Conservation (phyloP, 768 basidiomycete genomes). For the Suillus tomentosus region DNA sequence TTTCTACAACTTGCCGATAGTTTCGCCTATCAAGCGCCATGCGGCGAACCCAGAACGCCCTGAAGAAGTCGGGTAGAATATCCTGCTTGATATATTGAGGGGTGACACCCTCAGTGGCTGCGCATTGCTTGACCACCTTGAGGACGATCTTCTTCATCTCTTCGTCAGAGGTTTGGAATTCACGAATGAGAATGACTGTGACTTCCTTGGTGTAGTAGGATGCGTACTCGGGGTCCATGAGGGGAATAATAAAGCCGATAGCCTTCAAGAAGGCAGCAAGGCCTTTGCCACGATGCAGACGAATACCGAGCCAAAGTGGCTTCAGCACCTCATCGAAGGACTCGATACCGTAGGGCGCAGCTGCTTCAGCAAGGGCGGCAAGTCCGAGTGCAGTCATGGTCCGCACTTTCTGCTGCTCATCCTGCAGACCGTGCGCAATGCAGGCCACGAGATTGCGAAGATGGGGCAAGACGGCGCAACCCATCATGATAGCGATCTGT, state of each 20-base stretch:
- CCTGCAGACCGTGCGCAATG: conserved; percentile 80
- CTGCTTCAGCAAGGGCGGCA: conserved; percentile 94
- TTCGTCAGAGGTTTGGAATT: conserved; percentile 98
- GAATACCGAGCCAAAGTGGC: conserved; percentile 77
- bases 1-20: conserved; percentile 97
- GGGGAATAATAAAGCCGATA: conserved; percentile 98
- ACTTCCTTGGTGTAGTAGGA: conserved; percentile 99
- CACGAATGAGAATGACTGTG: conserved; percentile 93
- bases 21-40: conserved; percentile 98
- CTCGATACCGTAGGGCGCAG: conserved; percentile 99
- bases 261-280: conserved; percentile 84
- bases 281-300: conserved; percentile 77
- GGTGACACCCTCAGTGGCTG: conserved; percentile 97
- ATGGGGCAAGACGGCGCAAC: conserved; percentile 96
- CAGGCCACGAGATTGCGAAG: conserved; percentile 95
- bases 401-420: conserved; percentile 79
- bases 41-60: conserved; percentile 96
- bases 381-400: conserved; percentile 79
- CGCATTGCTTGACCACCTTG: conserved; percentile 98
- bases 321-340: conserved; percentile 96
- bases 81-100: conserved; percentile 96
- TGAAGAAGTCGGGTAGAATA: conserved; percentile 99
- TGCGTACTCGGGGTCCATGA: conserved; percentile 99
- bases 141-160: conserved; percentile 99
- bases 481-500: conserved; percentile 99